Conservation (phyloP, 2,329 filamentous ascomycete genomes). For the Knoxdaviesia capensis region DNA sequence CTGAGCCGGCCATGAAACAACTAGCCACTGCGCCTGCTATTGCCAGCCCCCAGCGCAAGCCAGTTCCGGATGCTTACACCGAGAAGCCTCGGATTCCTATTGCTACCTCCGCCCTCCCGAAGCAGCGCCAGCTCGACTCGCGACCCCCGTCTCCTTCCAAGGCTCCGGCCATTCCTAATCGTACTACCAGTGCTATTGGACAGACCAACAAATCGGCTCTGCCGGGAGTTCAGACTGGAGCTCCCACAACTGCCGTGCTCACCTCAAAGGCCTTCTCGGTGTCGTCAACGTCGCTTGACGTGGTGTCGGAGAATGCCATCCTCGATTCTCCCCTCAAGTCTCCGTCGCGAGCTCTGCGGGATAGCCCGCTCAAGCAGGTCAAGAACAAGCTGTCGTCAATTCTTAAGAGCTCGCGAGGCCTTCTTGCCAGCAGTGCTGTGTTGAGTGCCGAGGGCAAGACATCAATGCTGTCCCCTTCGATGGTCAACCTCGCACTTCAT, state of each 20-base stretch:
- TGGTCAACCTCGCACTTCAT: constrained; percentile 22
- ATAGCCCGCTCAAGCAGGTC: constrained; percentile 75
- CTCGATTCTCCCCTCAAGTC: constrained; percentile 34
- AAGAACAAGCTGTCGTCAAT: constrained; percentile 88
- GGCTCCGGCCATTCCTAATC: no score
- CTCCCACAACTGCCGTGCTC: constrained; percentile 7
- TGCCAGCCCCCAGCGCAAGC: no score
- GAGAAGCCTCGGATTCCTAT: no score
- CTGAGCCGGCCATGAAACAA: no score
- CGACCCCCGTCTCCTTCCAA: no score
- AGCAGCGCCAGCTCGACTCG: no score
- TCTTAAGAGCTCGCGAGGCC: constrained; percentile 66
- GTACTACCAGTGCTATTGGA: no score
- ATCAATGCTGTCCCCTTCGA: constrained; percentile 33
- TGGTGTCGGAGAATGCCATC: constrained; percentile 21
- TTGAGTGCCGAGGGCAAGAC: constrained; percentile 42
- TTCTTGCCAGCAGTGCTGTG: constrained; percentile 59
- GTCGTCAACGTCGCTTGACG: constrained; percentile 30
- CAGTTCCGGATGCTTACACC: no score
- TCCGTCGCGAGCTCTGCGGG: constrained; percentile 34
- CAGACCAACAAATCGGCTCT: constrained; percentile 2
- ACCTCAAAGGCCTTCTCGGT: constrained; percentile 42
- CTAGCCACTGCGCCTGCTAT: no score
- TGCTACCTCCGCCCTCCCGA: no score
- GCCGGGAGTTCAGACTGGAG: constrained; percentile 6